Evolutionary conservation across 106 monocot species (phyloP).

Genomic region (Vanilla planifolia): DNA sequence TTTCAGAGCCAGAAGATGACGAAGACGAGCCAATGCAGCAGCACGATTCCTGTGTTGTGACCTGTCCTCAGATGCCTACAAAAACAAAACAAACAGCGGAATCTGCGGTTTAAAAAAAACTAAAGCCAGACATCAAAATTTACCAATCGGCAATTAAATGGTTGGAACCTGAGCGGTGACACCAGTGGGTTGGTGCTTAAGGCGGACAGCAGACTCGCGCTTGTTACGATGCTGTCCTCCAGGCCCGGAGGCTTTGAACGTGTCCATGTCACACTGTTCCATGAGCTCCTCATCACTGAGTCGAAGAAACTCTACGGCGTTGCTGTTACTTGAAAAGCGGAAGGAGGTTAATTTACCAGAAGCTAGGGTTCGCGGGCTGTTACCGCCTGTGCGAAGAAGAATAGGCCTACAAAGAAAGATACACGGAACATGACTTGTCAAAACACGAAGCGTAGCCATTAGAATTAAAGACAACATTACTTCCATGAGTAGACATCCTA

Average conservation of each 20-base stretch:
- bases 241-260: constrained; percentile 86
- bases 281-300: constrained; percentile 81
- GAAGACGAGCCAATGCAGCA: constrained; percentile 63
- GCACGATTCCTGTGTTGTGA: constrained; percentile 93
- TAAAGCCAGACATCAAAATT: not conserved
- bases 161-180: constrained; percentile 65
- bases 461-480: too few species aligned
- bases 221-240: constrained; percentile 99
- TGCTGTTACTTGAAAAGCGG: not conserved
- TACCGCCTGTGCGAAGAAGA: too few species aligned
- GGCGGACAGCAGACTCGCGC: constrained; percentile 87
- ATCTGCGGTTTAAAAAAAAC: not conserved
- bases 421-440: too few species aligned
- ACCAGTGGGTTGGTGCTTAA: constrained; percentile 84
- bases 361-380: not conserved
- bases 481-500: too few species aligned
- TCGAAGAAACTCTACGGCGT: constrained; percentile 4
- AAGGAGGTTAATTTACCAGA: not conserved
- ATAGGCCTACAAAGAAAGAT: too few species aligned
- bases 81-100: not conserved
- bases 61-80: constrained; percentile 83
- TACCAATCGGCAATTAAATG: not conserved
- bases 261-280: constrained; percentile 86
- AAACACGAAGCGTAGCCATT: too few species aligned
- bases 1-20: constrained; percentile 74